Evolutionary conservation across 1,139 yeast species (phyloP).

Genomic region (Groenewaldozyma sp.): DNA sequence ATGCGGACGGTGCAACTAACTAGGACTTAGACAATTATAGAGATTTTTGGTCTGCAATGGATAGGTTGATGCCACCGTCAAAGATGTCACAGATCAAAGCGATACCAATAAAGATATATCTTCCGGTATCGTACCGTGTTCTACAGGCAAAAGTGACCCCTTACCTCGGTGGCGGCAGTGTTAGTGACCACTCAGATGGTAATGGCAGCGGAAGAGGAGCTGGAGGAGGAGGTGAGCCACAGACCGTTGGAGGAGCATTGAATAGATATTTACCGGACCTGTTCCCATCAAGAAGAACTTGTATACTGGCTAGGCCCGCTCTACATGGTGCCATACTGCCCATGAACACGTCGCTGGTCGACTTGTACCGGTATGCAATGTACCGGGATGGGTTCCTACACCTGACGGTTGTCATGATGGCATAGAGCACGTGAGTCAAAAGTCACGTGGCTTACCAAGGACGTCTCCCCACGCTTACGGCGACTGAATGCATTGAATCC

Average conservation of each 20-base stretch:
- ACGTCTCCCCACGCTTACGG: no score
- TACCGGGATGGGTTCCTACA: slow-evolving; percentile 76
- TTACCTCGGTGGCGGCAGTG: not conserved
- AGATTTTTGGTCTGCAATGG: slow-evolving; percentile 31
- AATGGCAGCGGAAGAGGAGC: slow-evolving; percentile 15
- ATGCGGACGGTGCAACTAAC: no score
- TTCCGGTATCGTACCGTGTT: slow-evolving; percentile 40
- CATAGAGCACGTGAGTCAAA: slow-evolving; percentile 15
- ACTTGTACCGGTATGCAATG: slow-evolving; percentile 45
- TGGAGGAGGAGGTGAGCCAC: slow-evolving; percentile 13
- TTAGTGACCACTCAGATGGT: no score
- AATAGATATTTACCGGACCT: slow-evolving; percentile 37
- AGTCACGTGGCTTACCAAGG: no score
- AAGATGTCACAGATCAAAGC: slow-evolving; percentile 24
- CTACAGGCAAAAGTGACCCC: slow-evolving; percentile 43
- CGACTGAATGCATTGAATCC: no score
- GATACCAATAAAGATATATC: slow-evolving; percentile 54
- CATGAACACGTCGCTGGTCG: slow-evolving; percentile 37
- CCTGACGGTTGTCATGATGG: slow-evolving; percentile 36
- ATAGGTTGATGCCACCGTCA: slow-evolving; percentile 35
- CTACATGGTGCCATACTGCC: slow-evolving; percentile 60
- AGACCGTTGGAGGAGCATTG: slow-evolving; percentile 38
- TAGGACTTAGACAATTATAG: slow-evolving; percentile 27
- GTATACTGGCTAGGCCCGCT: slow-evolving; percentile 37
- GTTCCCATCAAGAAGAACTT: slow-evolving; percentile 31